Evolutionary conservation across 805 yeast genomes (phyloP), one percentile per base, ranked within the genome.

Genomic region (Candida wancherniae): DNA sequence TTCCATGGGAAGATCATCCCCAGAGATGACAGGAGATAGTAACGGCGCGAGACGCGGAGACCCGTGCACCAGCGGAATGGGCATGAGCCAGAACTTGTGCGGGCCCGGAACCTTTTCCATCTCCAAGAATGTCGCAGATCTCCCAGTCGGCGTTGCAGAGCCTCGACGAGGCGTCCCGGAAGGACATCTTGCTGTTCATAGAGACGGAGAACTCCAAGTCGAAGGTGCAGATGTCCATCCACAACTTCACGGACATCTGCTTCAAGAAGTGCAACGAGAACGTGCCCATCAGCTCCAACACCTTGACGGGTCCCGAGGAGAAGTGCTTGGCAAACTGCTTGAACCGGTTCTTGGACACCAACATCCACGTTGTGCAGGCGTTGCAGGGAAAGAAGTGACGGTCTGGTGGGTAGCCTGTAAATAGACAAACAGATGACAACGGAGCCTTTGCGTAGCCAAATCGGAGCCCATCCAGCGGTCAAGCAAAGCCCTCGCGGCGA

Each of bases 211-310:
- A 82, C 53, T 74, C 92, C 41, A 85, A 84, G 63, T 79, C 90
- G 34, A 85, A 86, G 61, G 84, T 88, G 18, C 95, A 86, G 57
- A 71, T 74, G 63, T 77, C 94, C 19, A 83, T 88, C 39, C 95
- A 88, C 56, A 75, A 71, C 50, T 86, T 85, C 72, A 87, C 96
- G 16, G 88, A 86, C 53, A 69, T 80, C 68, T 88, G 97, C 57
- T 88, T 86, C 71, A 84, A 81, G 55, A 83, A 84, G 61, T 88
- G 97, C 58, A 72, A 86, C 31, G 61, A 64, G 28, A 54, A 59
- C 39, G 51, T 34, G 33, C 57, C 67, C 11, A 63, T 74, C 29
- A 60, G 65, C 28, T 58, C 64, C 35, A 71, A 72, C 18, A 67
- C 65, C 27, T 64, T 87, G 42, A 67, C 68, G 40, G 31, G 61